phyloP scores from a whole-genome alignment of 208 protist species.

The Vickermania spadyakhi region DNA sequence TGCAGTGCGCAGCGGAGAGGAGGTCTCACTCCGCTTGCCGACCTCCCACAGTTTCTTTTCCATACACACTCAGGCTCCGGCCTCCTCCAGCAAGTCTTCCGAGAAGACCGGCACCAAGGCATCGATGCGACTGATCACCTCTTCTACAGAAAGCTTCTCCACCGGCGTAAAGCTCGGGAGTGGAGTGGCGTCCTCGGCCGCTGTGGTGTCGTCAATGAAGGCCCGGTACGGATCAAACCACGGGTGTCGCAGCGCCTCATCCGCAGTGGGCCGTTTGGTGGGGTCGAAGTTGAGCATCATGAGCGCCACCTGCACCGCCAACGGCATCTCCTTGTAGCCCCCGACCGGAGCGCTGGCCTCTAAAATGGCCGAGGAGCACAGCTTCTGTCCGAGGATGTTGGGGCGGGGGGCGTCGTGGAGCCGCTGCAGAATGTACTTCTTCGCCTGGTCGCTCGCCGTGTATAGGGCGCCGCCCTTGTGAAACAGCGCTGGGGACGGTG shows the following conservation, averaged over 20 bases:
- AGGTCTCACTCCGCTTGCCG: too few relatives aligned
- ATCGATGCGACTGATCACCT: conserved; percentile 61
- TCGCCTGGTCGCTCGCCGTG: conserved; percentile 78
- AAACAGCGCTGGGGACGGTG: conserved; percentile 82
- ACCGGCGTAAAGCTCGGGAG: conserved; percentile 40
- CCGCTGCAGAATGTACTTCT: conserved; percentile 63
- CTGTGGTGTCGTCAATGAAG: conserved; percentile 76
- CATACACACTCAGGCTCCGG: too few relatives aligned
- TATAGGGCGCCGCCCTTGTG: conserved; percentile 73
- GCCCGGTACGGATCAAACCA: conserved; percentile 76
- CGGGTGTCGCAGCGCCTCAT: conserved; percentile 65
- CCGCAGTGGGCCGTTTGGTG: conserved; percentile 54
- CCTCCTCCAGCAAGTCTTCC: conserved; percentile 61
- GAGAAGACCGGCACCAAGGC: conserved; percentile 81
- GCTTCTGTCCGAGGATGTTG: conserved; percentile 35
- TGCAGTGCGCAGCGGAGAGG: too few relatives aligned
- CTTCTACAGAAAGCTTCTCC: conserved; percentile 33
- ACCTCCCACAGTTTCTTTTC: too few relatives aligned
- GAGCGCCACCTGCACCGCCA: conserved; percentile 56
- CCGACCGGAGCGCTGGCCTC: conserved; percentile 26
- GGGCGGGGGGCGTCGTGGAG: conserved; percentile 46
- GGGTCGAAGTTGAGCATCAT: conserved; percentile 82
- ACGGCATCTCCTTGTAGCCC: background rate
- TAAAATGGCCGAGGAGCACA: conserved; percentile 40
- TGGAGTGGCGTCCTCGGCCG: conserved; percentile 41